Evolutionary conservation across 108 stramenopile genomes (phyloP).

Genomic region (Nitzschia putrida): DNA sequence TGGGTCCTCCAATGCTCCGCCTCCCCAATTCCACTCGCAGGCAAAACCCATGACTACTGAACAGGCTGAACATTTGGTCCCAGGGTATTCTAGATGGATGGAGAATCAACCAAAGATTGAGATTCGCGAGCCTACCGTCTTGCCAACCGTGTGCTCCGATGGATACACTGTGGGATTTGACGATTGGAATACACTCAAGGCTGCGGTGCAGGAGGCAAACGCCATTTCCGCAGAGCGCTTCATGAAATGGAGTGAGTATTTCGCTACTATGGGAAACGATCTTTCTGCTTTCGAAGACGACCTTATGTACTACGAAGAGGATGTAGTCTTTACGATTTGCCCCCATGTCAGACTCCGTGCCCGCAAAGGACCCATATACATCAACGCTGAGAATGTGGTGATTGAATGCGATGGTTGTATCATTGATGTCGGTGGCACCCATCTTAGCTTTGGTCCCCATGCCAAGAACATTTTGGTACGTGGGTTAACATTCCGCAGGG

Average conservation of each 20-base stretch:
- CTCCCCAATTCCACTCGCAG: background rate
- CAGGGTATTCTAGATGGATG: conserved; percentile 28
- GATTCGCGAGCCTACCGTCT: conserved; percentile 33
- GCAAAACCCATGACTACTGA: conserved; percentile 22
- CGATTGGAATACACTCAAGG: conserved; percentile 59
- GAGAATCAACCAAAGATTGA: conserved; percentile 31
- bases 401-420: conserved; percentile 70
- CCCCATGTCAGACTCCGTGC: conserved; percentile 55
- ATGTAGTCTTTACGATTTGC: conserved; percentile 76
- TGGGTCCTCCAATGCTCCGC: background rate
- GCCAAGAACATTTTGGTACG: conserved; percentile 67
- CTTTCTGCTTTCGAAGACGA: conserved; percentile 40
- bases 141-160: conserved; percentile 65
- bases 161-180: conserved; percentile 67
- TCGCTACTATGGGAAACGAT: conserved; percentile 36
- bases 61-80: conserved; percentile 31
- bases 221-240: conserved; percentile 71
- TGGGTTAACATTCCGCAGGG: conserved; percentile 69
- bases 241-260: conserved; percentile 65
- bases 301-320: conserved; percentile 52
- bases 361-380: conserved; percentile 56
- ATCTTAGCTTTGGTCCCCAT: conserved; percentile 80
- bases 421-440: conserved; percentile 65
- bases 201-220: conserved; percentile 74
- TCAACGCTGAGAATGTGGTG: conserved; percentile 80